Conservation (phyloP, 176 grass and related monocot species). For the Oryza punctata region DNA sequence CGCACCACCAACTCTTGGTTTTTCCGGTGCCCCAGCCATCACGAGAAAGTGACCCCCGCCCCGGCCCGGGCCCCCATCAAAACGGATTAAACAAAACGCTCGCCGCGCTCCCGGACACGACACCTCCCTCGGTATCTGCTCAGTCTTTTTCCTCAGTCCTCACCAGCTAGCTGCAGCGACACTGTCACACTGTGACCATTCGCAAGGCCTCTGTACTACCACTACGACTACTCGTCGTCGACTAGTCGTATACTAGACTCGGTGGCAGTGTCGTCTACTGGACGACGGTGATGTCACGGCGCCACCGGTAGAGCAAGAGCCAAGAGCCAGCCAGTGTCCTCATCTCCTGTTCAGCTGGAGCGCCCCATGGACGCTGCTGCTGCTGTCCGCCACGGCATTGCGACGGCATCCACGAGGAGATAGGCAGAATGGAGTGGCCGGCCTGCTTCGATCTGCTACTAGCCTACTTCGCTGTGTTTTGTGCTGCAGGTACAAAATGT, state of each 20-base stretch:
- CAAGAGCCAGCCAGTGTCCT: not conserved
- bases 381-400: not conserved
- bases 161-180: not conserved
- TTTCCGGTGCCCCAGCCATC: not conserved
- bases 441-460: not conserved
- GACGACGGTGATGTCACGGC: not conserved
- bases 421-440: not conserved
- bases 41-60: conserved; percentile 1
- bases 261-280: not conserved
- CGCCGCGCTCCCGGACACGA: conserved; percentile 1
- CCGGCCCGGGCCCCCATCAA: not conserved
- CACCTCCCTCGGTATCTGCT: conserved; percentile 23
- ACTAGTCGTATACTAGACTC: not conserved
- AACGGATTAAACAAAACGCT: conserved; percentile 32
- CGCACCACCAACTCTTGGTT: not conserved
- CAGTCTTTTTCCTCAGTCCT: not conserved
- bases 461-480: not conserved
- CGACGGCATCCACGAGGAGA: conserved; percentile 28
- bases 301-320: not conserved
- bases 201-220: no score
- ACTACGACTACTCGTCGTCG: no score
- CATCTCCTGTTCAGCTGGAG: not conserved
- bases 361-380: not conserved
- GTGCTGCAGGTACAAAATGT: conserved; percentile 11
- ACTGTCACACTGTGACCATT: not conserved